Evolutionary conservation across 2,329 filamentous ascomycete species (phyloP), one percentile per base, ranked within the genome.

Genomic region (Zopfia rhizophila): DNA sequence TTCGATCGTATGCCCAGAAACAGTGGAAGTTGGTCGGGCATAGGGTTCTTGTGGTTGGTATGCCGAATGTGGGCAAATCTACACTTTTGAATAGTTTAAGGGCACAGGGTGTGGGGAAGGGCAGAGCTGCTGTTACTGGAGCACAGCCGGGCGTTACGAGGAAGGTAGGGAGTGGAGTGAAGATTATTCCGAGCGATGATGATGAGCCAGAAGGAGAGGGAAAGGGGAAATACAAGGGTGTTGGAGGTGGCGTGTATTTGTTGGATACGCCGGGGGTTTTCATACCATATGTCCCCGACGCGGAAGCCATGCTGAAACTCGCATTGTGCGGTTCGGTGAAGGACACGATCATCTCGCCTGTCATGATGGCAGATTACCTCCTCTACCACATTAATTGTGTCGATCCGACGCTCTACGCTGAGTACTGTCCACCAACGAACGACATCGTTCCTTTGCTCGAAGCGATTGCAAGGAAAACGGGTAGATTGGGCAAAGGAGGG

Each of bases 21-120:
- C 68, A 72, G 21, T 78, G 85, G 58, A 83, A 82, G 16, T 75
- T 97, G n/a, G 86, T 89, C 6, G 92, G 91, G n/a, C 82, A 91
- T 58, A 84, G 91, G 36, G 83, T 91, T 45, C 82, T 99, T 70
- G 84, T 97, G 1, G 92, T 97, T 11, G 94, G 94, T 43, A 97
- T 99, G 92, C 94, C 94, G 24, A 99, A 99, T 67, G 90, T 96
- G 0, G 94, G 94, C 24, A 99, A 99, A 74, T 96, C 90, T 33
- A 91, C 92, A 1, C 79, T 99, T n/a, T 83, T 99, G 29, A 99
- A 99, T 70, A 83, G 86, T 12, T 81, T 97, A 36, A 87, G 94
- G 14, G 82, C 79, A 28, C 77, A 81, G 13, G 90, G 91, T 28
- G 81, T 90, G 56, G 74, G 78, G 39, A 76, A 79, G 36, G 79